Base-by-base conservation (phyloP, 163 green algal species). In the Scenedesmus sp. region DNA sequence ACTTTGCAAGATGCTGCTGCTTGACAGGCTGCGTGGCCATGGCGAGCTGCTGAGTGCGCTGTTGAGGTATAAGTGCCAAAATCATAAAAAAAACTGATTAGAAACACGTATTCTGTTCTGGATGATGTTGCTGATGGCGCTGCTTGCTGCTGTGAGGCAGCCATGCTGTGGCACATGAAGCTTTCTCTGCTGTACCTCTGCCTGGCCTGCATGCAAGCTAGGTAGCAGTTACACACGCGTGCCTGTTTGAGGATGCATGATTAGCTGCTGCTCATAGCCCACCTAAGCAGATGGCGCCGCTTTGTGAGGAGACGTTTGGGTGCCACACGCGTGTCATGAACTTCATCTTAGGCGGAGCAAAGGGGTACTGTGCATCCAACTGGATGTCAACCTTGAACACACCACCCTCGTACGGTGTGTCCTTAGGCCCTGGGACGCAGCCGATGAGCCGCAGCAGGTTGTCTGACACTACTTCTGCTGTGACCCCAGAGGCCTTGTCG, bases 331-430 rank as follows among this genome's bases (percentile, higher is more conserved):
- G 88, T 7, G 96, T 99, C 9, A 97, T 91, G 87, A 99, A 99
- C 3, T 94, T 94, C 97, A 99, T 99, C 87, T 98, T 98, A 16
- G 98, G 98, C 0, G 98, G 97, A 59, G 97, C 96, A 94, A 99
- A 99, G 7, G 98, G 98, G 91, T 99, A 99, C 62, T 97, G 94
- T 52, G 97, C 94, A 3, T 98, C 96, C 62, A 97, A 82, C 34
- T 92, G 85, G 73, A 97, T 97, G 64, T 96, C 95, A 66, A 96
- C 89, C 34, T 91, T 73, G 79, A 94, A 96, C 9, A 95, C 23
- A 2, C 94, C 94, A 16, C 94, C 94, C 62, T 97, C 95, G 67
- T 96, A 95, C 1, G 95, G 95, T 12, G 95, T 97, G 92, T 97
- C 95, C 64, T 94, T 94, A 16, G 95, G 95, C 2, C 95, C 94